Evolutionary conservation across 805 yeast species (phyloP).

Genomic region (Candida multigemmis): DNA sequence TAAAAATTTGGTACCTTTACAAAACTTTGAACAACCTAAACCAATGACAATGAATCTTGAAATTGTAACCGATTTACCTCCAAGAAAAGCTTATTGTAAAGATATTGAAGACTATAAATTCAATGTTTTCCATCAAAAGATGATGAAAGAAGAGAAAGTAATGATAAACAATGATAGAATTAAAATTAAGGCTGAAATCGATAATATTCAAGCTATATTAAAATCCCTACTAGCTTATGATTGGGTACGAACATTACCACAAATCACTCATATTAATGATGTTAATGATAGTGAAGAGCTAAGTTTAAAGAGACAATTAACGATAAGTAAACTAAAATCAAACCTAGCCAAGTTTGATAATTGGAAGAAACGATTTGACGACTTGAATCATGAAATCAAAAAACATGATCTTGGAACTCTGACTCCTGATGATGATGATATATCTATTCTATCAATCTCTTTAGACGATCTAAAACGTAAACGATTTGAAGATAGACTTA

Average conservation of each 20-base stretch:
- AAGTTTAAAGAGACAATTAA: conserved; percentile 38
- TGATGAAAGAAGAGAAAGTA: conserved; percentile 57
- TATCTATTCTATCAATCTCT: conserved; percentile 14
- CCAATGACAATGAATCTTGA: no score
- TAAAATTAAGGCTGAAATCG: conserved; percentile 47
- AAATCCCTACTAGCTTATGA: conserved; percentile 30
- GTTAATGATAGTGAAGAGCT: conserved; percentile 41
- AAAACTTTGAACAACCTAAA: no score
- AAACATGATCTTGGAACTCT: conserved; percentile 4
- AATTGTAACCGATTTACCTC: no score
- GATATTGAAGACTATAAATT: no score
- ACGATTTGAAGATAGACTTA: conserved; percentile 14
- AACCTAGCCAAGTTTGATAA: conserved; percentile 25
- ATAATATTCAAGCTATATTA: conserved; percentile 37
- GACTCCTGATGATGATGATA: conserved; percentile 14
- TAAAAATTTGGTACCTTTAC: no score
- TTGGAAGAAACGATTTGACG: conserved; percentile 26
- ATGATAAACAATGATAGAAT: conserved; percentile 48
- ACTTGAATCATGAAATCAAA: conserved; percentile 16
- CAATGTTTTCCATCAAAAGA: conserved; percentile 49
- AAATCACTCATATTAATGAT: conserved; percentile 43
- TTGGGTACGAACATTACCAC: conserved; percentile 39
- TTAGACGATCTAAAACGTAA: conserved; percentile 12
- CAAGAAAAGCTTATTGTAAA: no score
- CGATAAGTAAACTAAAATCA: conserved; percentile 38